Percentiles rank a stretch among this genome's conserved stretches.
Evolutionary conservation across 2,329 filamentous ascomycete species (phyloP).

Genomic region (Pseudocercospora fijiensis): DNA sequence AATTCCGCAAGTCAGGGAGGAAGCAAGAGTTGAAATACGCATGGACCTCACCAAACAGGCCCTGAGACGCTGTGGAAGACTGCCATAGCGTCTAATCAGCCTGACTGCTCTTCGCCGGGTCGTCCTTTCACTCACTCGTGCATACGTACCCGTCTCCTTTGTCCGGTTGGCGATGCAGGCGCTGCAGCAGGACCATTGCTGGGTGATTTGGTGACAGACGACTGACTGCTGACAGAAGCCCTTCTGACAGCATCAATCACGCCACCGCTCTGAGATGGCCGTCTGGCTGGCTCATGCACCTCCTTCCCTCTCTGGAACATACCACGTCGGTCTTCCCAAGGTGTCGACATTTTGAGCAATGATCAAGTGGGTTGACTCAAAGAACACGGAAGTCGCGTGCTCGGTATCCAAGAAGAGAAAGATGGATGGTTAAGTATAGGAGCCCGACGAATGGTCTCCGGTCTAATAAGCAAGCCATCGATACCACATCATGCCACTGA

Average conservation of each 20-base stretch:
- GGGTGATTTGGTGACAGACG: slow-evolving; percentile 29
- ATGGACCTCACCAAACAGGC: slow-evolving; percentile 26
- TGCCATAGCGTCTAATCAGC: slow-evolving; percentile 6
- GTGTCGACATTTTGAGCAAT: slow-evolving; percentile 17
- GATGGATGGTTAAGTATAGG: neutral
- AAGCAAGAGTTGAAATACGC: neutral
- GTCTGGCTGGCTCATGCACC: slow-evolving; percentile 32
- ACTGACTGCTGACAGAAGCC: slow-evolving; percentile 29
- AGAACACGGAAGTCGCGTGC: slow-evolving; percentile 10
- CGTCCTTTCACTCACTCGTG: neutral
- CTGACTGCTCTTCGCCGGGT: neutral
- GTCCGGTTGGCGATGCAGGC: slow-evolving; percentile 20
- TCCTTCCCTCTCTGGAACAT: slow-evolving; percentile 39
- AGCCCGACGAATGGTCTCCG: neutral
- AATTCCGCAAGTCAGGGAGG: neutral
- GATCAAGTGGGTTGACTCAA: neutral
- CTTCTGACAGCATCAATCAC: slow-evolving; percentile 33
- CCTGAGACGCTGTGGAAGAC: slow-evolving; percentile 31
- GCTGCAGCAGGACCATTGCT: slow-evolving; percentile 24
- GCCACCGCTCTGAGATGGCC: slow-evolving; percentile 21
- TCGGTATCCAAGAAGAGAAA: slow-evolving; percentile 8
- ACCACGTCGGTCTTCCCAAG: slow-evolving; percentile 37
- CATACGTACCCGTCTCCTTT: slow-evolving; percentile 22
- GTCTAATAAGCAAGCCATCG: slow-evolving; percentile 13
- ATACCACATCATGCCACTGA: slow-evolving; percentile 7